phyloP scores from a whole-genome alignment of 169 alveolate genomes.

The Plasmodium ovale region DNA sequence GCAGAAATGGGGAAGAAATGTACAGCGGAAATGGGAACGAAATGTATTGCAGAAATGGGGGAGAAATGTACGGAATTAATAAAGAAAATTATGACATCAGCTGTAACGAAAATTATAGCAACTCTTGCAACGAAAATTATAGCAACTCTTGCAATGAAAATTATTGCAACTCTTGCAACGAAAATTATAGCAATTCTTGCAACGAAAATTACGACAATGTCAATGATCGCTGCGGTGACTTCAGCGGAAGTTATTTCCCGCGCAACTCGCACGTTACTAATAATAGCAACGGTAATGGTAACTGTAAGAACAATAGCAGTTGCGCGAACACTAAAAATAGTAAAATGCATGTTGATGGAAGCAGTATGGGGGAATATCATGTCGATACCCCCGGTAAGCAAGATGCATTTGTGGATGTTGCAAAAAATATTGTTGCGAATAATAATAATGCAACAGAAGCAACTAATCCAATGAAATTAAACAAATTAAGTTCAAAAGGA shows the following conservation, averaged over 20 bases:
- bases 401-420: constrained; percentile 12
- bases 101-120: no score
- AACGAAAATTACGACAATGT: neutral
- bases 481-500: neutral
- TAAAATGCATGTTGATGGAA: constrained; percentile 6
- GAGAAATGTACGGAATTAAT: no score
- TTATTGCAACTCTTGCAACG: no score
- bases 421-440: constrained; percentile 4
- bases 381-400: neutral
- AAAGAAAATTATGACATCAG: no score
- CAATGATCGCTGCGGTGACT: no score
- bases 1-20: neutral
- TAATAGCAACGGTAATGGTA: neutral
- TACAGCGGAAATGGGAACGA: no score
- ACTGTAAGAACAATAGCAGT: neutral
- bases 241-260: no score
- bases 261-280: no score
- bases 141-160: no score
- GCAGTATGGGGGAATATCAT: neutral
- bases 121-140: no score
- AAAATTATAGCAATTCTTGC: no score
- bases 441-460: neutral
- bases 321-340: neutral
- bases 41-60: no score
- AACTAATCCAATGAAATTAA: neutral